Conservation (phyloP, 2,329 filamentous ascomycete species). For the Lizonia empirigonia region DNA sequence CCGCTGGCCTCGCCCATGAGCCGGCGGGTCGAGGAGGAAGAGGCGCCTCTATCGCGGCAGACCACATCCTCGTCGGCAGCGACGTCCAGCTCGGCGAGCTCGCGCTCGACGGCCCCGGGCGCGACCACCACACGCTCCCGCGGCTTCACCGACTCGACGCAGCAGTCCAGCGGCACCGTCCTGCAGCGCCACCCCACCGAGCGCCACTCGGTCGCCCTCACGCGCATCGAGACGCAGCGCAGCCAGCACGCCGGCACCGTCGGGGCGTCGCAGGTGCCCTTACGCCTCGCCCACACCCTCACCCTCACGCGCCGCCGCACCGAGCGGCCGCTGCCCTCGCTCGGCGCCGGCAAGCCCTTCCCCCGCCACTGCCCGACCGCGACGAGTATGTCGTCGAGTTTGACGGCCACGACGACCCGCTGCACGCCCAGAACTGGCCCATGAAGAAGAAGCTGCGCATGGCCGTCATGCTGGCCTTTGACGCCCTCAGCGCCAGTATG, state of each 20-base stretch:
- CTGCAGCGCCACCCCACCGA: slow-evolving; percentile 54
- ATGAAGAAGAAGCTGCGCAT: slow-evolving; percentile 75
- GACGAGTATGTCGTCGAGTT: slow-evolving; percentile 85
- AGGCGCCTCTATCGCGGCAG: slow-evolving; percentile 31
- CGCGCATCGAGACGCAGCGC: slow-evolving; percentile 72
- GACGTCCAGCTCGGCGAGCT: slow-evolving; percentile 26
- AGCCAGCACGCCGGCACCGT: slow-evolving; percentile 76
- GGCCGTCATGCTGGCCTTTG: slow-evolving; percentile 72
- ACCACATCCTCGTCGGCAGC: slow-evolving; percentile 29
- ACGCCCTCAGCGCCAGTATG: slow-evolving; percentile 73
- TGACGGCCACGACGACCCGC: slow-evolving; percentile 78
- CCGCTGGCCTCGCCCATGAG: slow-evolving; percentile 12
- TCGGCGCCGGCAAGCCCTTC: slow-evolving; percentile 75
- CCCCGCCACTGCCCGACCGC: slow-evolving; percentile 69
- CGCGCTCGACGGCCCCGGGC: slow-evolving; percentile 18
- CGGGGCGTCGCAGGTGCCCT: slow-evolving; percentile 53
- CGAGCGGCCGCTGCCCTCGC: slow-evolving; percentile 65
- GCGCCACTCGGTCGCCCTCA: slow-evolving; percentile 70
- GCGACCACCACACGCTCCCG: slow-evolving; percentile 23
- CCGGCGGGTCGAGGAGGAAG: slow-evolving; percentile 24
- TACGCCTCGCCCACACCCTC: slow-evolving; percentile 52
- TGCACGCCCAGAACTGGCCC: slow-evolving; percentile 90
- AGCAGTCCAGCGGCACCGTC: slow-evolving; percentile 25
- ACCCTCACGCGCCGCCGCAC: slow-evolving; percentile 44
- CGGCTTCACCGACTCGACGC: slow-evolving; percentile 27